phyloP scores from a whole-genome alignment of 768 basidiomycete genomes.

The Kwoniella sp. region DNA sequence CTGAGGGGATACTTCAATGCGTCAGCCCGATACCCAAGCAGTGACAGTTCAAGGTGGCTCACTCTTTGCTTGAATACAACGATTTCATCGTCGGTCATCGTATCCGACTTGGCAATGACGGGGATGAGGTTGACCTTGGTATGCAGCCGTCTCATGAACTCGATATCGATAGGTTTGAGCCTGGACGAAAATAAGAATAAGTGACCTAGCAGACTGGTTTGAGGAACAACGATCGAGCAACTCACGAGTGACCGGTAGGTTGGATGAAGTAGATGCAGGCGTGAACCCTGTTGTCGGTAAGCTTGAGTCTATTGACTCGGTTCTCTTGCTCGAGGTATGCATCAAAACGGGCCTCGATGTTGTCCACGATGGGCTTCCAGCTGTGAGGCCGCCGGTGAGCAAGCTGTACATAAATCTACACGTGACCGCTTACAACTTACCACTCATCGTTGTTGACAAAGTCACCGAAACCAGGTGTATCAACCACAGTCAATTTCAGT shows the following conservation, averaged over 20 bases:
- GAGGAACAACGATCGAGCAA: constrained; percentile 18
- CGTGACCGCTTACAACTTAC: constrained; percentile 58
- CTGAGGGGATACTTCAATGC: constrained; percentile 57
- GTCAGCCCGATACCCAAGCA: too few relatives aligned
- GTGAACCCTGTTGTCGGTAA: constrained; percentile 95
- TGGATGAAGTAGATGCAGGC: constrained; percentile 99
- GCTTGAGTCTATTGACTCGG: constrained; percentile 90
- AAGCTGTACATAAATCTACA: not conserved
- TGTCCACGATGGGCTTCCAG: constrained; percentile 98
- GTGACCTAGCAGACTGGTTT: not conserved
- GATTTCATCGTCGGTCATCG: constrained; percentile 94
- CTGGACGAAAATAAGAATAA: constrained; percentile 58
- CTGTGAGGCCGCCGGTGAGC: constrained; percentile 59
- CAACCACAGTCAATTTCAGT: constrained; percentile 95
- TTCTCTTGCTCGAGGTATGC: constrained; percentile 98
- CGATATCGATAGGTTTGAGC: constrained; percentile 95
- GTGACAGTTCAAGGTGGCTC: constrained; percentile 18
- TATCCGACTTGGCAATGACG: constrained; percentile 97
- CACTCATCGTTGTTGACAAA: constrained; percentile 99
- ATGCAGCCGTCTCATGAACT: constrained; percentile 97
- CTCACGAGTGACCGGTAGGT: constrained; percentile 96
- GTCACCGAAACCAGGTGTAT: constrained; percentile 98
- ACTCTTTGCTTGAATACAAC: constrained; percentile 89
- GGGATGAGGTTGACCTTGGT: constrained; percentile 98
- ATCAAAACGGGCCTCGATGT: constrained; percentile 97